Conservation (phyloP, 345 rosid species). For the Hibiscus trionum region DNA sequence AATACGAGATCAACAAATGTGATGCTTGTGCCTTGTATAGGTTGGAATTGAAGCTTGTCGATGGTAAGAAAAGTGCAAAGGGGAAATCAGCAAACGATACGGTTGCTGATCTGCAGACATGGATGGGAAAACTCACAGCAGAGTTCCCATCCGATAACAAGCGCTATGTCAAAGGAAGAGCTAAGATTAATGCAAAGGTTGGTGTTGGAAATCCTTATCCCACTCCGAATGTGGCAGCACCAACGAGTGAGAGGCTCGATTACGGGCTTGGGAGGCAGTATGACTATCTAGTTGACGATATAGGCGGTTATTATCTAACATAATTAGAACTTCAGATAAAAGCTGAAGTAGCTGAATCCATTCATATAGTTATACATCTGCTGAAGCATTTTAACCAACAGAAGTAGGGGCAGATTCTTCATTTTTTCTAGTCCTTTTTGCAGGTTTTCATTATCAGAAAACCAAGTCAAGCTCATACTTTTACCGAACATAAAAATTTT, state of each 20-base stretch:
- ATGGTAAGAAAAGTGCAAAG: conserved; percentile 79
- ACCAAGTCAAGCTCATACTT: conserved; percentile 12
- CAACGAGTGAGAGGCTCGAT: conserved; percentile 38
- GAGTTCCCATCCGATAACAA: conserved; percentile 85
- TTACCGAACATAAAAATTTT: conserved; percentile 10
- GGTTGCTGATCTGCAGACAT: conserved; percentile 86
- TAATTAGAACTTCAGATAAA: conserved; percentile 16
- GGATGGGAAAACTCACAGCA: conserved; percentile 89
- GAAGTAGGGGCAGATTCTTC: background rate
- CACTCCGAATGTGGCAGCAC: conserved; percentile 34
- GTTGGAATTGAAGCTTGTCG: conserved; percentile 59
- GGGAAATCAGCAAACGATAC: conserved; percentile 64
- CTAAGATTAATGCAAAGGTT: conserved; percentile 46
- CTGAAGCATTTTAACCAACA: conserved; percentile 8
- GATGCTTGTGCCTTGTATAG: too few species aligned
- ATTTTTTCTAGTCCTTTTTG: conserved; percentile 12
- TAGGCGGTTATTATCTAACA: conserved; percentile 48
- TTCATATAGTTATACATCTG: conserved; percentile 4
- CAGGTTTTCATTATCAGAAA: conserved; percentile 16
- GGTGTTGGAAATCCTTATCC: conserved; percentile 30
- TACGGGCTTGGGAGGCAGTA: conserved; percentile 51
- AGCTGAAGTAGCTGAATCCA: background rate
- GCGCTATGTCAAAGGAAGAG: conserved; percentile 58
- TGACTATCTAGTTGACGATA: conserved; percentile 57
- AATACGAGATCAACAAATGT: too few species aligned